phyloP scores from a whole-genome alignment of 257 asterid species.

The Echites panduratus region DNA sequence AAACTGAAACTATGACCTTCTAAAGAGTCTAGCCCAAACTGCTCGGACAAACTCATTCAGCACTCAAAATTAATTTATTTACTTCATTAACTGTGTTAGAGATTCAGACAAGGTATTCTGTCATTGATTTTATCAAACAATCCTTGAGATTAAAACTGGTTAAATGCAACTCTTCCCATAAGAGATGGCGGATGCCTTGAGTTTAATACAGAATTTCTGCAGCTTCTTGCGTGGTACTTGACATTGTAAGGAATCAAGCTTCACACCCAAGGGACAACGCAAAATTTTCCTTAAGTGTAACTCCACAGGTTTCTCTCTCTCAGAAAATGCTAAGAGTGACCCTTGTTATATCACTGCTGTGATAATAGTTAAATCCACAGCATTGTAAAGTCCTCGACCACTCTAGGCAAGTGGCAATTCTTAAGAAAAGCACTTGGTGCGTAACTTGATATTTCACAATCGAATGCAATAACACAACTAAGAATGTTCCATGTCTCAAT shows the following conservation, averaged over 20 bases:
- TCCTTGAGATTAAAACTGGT: too few relatives aligned
- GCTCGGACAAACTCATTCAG: too few relatives aligned
- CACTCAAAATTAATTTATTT: too few relatives aligned
- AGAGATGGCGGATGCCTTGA: too few relatives aligned
- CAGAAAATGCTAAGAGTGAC: background rate
- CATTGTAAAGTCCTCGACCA: background rate
- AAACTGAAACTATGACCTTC: too few relatives aligned
- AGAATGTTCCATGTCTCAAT: too few relatives aligned
- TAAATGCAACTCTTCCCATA: too few relatives aligned
- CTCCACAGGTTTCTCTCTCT: background rate
- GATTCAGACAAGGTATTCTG: too few relatives aligned
- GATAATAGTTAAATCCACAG: background rate
- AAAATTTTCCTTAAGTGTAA: background rate
- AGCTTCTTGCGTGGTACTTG: background rate
- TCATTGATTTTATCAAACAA: too few relatives aligned
- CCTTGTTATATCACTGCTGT: background rate
- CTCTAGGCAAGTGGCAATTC: background rate
- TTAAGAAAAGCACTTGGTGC: background rate
- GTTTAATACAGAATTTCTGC: too few relatives aligned
- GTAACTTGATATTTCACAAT: background rate
- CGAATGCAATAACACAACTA: background rate
- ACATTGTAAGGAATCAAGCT: background rate
- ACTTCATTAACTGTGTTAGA: too few relatives aligned
- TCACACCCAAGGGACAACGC: background rate
- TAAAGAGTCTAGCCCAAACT: too few relatives aligned